Evolutionary conservation across 2,329 filamentous ascomycete species (phyloP), one percentile per base, ranked within the genome.

Genomic region (Neonectria neomacrospora): DNA sequence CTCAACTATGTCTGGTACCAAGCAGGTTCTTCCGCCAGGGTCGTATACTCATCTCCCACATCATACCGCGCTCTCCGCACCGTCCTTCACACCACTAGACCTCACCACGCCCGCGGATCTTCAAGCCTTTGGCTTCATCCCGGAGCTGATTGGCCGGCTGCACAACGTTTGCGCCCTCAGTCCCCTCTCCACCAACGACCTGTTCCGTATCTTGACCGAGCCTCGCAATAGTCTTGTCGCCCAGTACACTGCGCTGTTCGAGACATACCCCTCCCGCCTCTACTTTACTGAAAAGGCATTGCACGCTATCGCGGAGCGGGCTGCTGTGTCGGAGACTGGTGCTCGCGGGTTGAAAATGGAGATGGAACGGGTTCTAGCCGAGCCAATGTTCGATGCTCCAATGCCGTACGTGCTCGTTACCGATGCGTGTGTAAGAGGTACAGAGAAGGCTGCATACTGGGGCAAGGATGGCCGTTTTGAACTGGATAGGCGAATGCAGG

Each of bases 71-170:
- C 69, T 76, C 14, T 75, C 75, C 9, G 69, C 75, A 14, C 73
- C 79, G 3, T 74, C 74, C 0, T 86, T 87, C 63, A 88, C 86
- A 1, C 86, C 80, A 52, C 82, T 96, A 1, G 91, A 95, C 68
- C 85, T 96, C 22, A 86, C 91, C 26, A 91, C 88, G 4, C 91
- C 93, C 1, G 83, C 87, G 11, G 91, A 97, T 72, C 82, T 97
- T 2, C 93, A 96, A 77, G 87, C 85, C 45, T 97, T 94, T 73
- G 95, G 94, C 14, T 93, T 97, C 75, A 97, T 97, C 57, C 94
- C 94, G 0, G 94, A 97, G 79, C 84, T 97, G n/a, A 91, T 98
- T 56, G 96, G 96, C n/a, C 91, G 96, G 18, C 89, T 99, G 51
- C 95, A 97, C 55, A 93, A 97, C 62, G 91, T 94, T 52, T 94